These are phyloP conservation scores for Phialocephala sp. DNA, from an alignment of 2,329 filamentous ascomycete species.

Conservation along the genomic window DNA sequence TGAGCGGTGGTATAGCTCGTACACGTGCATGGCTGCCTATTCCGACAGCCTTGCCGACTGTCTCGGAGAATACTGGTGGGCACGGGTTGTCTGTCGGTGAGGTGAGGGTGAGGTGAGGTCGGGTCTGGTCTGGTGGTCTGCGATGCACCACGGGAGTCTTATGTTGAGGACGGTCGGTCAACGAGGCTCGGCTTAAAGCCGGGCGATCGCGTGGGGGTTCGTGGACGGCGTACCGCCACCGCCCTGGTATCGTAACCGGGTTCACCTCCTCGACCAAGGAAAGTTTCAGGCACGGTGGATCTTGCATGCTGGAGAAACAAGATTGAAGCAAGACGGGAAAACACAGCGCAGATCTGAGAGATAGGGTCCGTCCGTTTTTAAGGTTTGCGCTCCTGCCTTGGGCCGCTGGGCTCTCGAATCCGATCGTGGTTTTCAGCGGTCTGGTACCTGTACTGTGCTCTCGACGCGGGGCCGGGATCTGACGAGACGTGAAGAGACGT, in stretches of 20 bases:
- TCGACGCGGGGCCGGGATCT: too few species aligned
- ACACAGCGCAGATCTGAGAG: constrained; percentile 16
- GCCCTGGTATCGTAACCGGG: constrained; percentile 1
- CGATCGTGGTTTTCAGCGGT: not conserved
- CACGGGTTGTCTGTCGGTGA: not conserved
- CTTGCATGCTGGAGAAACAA: constrained; percentile 26
- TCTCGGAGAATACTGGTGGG: not conserved
- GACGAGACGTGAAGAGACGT: too few species aligned
- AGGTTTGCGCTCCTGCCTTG: constrained; percentile 8
- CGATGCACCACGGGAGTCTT: not conserved
- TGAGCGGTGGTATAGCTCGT: too few species aligned
- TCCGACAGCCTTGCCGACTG: not conserved
- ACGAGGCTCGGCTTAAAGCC: not conserved
- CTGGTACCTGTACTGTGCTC: too few species aligned
- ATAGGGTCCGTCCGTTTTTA: constrained; percentile 9
- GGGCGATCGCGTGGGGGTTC: constrained; percentile 14
- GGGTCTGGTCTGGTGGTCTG: not conserved
- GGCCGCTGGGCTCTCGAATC: not conserved
- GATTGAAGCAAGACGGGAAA: constrained; percentile 18
- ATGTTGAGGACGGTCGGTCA: not conserved
- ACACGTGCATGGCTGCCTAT: not conserved
- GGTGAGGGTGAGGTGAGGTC: too few species aligned
- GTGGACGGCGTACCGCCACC: too few species aligned
- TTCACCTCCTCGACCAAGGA: not conserved
- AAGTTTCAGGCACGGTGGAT: constrained; percentile 23